phyloP scores from a whole-genome alignment of 495 filamentous ascomycete genomes.

The Penicillium salamii region DNA sequence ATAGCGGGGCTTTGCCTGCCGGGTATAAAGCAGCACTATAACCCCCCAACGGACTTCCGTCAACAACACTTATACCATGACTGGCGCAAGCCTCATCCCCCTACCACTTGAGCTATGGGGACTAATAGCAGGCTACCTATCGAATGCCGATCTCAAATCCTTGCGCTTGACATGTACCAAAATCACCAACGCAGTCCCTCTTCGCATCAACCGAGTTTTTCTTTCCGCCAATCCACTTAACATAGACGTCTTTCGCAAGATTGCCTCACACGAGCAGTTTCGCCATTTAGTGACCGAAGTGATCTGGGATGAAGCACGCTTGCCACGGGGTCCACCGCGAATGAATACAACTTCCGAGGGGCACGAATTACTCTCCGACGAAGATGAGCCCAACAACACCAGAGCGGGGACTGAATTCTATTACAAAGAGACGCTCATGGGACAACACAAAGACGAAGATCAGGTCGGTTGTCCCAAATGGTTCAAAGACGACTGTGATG shows the following conservation, averaged over 20 bases:
- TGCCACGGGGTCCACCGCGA: not conserved
- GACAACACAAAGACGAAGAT: conserved; percentile 8
- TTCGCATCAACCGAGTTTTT: conserved; percentile 11
- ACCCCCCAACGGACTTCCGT: too few species aligned
- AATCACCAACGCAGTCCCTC: conserved; percentile 4
- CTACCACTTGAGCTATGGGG: not conserved
- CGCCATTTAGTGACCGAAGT: conserved; percentile 14
- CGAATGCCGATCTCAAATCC: conserved; percentile 9
- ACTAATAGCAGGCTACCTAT: conserved; percentile 1
- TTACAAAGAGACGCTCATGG: not conserved
- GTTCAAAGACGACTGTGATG: conserved; percentile 16
- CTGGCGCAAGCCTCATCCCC: too few species aligned
- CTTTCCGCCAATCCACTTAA: conserved; percentile 15
- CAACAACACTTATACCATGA: too few species aligned
- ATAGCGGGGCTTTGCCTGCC: too few species aligned
- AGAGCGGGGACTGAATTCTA: too few species aligned
- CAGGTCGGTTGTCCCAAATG: conserved; percentile 10
- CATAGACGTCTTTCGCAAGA: conserved; percentile 10
- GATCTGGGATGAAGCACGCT: conserved; percentile 17
- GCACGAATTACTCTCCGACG: too few species aligned
- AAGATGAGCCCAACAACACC: too few species aligned
- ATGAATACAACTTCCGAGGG: not conserved
- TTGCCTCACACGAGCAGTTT: conserved; percentile 11
- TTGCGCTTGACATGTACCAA: conserved; percentile 10
- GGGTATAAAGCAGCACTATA: too few species aligned